Conservation (phyloP, 352 stramenopile species). For the Phytopythium delawarense region DNA sequence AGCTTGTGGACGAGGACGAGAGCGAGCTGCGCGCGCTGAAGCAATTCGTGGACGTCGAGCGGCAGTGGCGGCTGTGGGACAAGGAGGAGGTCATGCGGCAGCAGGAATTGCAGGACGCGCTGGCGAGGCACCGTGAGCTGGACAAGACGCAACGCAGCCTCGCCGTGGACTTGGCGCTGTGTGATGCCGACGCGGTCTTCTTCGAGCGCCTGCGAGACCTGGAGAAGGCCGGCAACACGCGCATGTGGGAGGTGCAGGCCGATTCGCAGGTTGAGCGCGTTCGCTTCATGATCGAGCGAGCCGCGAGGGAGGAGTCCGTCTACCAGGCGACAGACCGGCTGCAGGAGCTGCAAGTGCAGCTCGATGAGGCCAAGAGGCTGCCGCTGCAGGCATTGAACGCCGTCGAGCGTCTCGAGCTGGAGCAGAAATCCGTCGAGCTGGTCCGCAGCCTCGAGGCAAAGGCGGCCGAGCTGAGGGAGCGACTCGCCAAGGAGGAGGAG, state of each 20-base stretch:
- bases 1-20: slow-evolving; percentile 32
- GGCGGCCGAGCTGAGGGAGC: slow-evolving; percentile 13
- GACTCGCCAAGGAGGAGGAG: slow-evolving; percentile 29
- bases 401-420: slow-evolving; percentile 39
- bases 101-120: slow-evolving; percentile 31
- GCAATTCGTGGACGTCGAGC: slow-evolving; percentile 33
- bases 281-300: slow-evolving; percentile 60
- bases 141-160: slow-evolving; percentile 27
- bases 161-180: slow-evolving; percentile 41
- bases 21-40: slow-evolving; percentile 42
- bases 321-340: slow-evolving; percentile 49
- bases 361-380: slow-evolving; percentile 41
- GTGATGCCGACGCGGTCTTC: slow-evolving; percentile 40
- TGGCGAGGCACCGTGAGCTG: slow-evolving; percentile 18
- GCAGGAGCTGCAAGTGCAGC: slow-evolving; percentile 29
- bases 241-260: slow-evolving; percentile 51
- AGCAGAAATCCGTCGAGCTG: slow-evolving; percentile 22
- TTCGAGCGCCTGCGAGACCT: slow-evolving; percentile 37
- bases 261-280: slow-evolving; percentile 49
- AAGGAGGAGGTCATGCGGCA: slow-evolving; percentile 29
- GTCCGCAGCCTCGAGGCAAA: slow-evolving; percentile 21
- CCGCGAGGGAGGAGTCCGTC: slow-evolving; percentile 47
- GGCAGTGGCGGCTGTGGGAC: slow-evolving; percentile 48
- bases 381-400: slow-evolving; percentile 49
- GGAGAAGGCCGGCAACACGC: slow-evolving; percentile 41